Conservation (phyloP, 1,284 basidiomycete species). For the Takashimella koratensis region DNA sequence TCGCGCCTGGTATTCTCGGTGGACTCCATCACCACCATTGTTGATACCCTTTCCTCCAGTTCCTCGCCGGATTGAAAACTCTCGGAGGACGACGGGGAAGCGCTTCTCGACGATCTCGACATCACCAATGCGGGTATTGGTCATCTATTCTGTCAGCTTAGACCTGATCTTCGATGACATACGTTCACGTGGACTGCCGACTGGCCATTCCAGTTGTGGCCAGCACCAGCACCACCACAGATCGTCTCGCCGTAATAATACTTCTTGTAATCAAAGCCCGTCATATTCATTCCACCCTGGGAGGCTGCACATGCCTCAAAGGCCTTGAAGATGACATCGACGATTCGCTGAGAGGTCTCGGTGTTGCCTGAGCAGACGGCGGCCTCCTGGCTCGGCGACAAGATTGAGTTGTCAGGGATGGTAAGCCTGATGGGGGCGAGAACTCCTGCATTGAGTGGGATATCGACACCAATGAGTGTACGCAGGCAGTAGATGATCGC, state of each 20-base stretch:
- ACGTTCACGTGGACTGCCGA: slow-evolving; percentile 63
- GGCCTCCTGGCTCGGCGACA: slow-evolving; percentile 77
- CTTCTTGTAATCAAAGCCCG: slow-evolving; percentile 6
- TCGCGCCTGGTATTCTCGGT: slow-evolving; percentile 83
- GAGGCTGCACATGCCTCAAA: slow-evolving; percentile 89
- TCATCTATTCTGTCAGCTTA: slow-evolving; percentile 65
- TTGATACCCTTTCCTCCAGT: slow-evolving; percentile 76
- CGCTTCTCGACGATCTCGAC: slow-evolving; percentile 53
- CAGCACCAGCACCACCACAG: slow-evolving; percentile 88
- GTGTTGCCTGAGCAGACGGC: slow-evolving; percentile 79
- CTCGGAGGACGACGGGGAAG: slow-evolving; percentile 78
- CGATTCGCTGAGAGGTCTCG: slow-evolving; percentile 81
- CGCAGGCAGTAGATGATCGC: slow-evolving; percentile 79
- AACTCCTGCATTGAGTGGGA: slow-evolving; percentile 91
- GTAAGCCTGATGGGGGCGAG: slow-evolving; percentile 61
- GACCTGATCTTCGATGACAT: slow-evolving; percentile 11
- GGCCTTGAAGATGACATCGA: slow-evolving; percentile 88
- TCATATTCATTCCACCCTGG: slow-evolving; percentile 72
- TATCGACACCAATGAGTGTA: slow-evolving; percentile 56
- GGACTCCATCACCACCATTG: slow-evolving; percentile 80
- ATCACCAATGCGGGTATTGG: slow-evolving; percentile 86
- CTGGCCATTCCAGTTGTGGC: slow-evolving; percentile 84
- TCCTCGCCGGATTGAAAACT: slow-evolving; percentile 73
- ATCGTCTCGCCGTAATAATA: slow-evolving; percentile 48
- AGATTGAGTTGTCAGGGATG: slow-evolving; percentile 73